A percentile compares a stretch with the other conserved stretches of the same genome.
phyloP scores from a whole-genome alignment of 139 green algal genomes.

The Chlorella vulgaris region DNA sequence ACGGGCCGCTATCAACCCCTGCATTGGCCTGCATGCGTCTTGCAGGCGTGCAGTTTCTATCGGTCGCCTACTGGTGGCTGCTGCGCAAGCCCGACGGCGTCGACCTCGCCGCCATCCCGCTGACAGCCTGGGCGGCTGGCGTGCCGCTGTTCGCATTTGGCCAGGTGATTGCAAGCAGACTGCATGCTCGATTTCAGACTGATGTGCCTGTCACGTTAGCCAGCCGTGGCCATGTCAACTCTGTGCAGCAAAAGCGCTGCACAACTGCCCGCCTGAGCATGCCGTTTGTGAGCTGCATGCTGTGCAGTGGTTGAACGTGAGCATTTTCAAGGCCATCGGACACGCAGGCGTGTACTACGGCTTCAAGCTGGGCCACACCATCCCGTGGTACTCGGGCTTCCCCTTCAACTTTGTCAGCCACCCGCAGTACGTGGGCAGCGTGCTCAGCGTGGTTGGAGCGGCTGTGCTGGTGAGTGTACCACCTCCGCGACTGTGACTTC shows the following conservation, averaged over 20 bases:
- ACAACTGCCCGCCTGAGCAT: no score
- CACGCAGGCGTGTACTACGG: conserved; percentile 87
- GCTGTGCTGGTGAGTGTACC: conserved; percentile 45
- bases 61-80: conserved; percentile 55
- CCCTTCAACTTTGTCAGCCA: conserved; percentile 80
- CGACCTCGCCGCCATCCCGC: conserved; percentile 43
- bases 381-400: conserved; percentile 81
- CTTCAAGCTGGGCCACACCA: conserved; percentile 67
- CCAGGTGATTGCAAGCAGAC: neutral
- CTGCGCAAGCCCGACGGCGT: conserved; percentile 42
- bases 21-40: neutral
- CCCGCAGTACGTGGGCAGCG: conserved; percentile 81
- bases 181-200: neutral
- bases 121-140: conserved; percentile 30
- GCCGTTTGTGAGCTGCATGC: no score
- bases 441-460: conserved; percentile 65
- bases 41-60: conserved; percentile 43
- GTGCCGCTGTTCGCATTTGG: conserved; percentile 35
- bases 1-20: neutral
- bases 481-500: no score
- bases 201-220: no score
- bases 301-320: conserved; percentile 79
- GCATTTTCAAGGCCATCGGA: conserved; percentile 77
- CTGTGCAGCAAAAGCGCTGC: no score
- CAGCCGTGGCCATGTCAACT: no score